Conservation (phyloP, 306 rosid genomes). For the Medicago lupulina region DNA sequence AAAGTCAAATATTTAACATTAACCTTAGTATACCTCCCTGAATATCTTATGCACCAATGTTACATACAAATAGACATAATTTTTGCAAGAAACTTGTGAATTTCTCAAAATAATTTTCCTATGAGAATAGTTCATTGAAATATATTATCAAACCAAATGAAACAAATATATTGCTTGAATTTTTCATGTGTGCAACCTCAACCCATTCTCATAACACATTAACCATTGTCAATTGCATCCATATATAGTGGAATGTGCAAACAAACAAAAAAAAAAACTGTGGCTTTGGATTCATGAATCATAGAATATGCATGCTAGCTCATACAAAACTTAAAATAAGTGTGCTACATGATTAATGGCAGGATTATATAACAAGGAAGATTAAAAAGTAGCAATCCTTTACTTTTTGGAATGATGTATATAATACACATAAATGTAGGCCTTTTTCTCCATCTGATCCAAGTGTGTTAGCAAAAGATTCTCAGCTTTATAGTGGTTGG, state of each 20-base stretch:
- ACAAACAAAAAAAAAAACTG: neutral
- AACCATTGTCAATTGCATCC: neutral
- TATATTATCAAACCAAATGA: neutral
- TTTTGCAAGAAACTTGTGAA: neutral
- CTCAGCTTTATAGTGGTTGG: constrained; percentile 67
- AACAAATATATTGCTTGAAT: neutral
- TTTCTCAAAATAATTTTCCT: too few species aligned
- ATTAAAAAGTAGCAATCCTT: constrained; percentile 29
- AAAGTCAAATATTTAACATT: too few species aligned
- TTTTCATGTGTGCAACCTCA: neutral
- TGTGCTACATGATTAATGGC: constrained; percentile 24
- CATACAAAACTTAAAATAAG: constrained; percentile 18
- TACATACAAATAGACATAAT: neutral
- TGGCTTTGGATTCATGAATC: neutral
- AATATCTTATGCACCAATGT: too few species aligned
- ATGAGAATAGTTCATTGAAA: too few species aligned
- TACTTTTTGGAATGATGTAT: constrained; percentile 14
- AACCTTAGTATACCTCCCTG: too few species aligned
- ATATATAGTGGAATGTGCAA: neutral
- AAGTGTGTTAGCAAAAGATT: constrained; percentile 64
- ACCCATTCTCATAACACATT: neutral
- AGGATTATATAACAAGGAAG: constrained; percentile 21
- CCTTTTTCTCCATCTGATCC: constrained; percentile 30
- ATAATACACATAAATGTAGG: neutral
- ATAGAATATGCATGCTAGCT: constrained; percentile 24